phyloP scores from a whole-genome alignment of 2,329 filamentous ascomycete species.

The Cordyceps militaris region DNA sequence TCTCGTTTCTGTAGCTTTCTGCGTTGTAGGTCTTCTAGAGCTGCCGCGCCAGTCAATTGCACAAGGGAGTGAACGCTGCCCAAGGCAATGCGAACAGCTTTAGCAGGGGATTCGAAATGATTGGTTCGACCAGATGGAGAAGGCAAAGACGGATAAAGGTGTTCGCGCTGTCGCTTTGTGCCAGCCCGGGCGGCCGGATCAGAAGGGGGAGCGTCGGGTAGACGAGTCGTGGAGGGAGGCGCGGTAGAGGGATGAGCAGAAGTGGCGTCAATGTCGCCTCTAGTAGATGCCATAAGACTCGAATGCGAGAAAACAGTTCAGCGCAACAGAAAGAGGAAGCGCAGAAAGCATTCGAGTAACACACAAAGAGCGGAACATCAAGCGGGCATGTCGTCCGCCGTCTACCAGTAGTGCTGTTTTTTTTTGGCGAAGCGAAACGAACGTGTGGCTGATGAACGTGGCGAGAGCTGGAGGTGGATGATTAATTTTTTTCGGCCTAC shows the following conservation, averaged over 20 bases:
- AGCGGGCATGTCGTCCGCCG: constrained; percentile 8
- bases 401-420: constrained; percentile 7
- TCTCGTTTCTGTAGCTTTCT: constrained; percentile 1
- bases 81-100: constrained; percentile 44
- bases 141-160: constrained; percentile 35
- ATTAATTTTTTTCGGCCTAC: constrained; percentile 18
- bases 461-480: constrained; percentile 30
- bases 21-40: constrained; percentile 33
- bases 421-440: constrained; percentile 21
- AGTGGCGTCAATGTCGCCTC: constrained; percentile 8
- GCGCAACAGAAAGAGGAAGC: background rate
- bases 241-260: background rate
- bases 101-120: constrained; percentile 43
- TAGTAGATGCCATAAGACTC: constrained; percentile 10
- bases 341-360: constrained; percentile 3
- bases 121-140: constrained; percentile 24
- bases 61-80: constrained; percentile 37
- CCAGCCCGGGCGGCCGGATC: constrained; percentile 12
- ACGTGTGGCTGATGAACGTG: constrained; percentile 39
- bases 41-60: constrained; percentile 46
- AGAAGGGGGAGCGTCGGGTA: constrained; percentile 22
- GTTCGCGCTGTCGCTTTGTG: constrained; percentile 40
- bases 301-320: background rate
- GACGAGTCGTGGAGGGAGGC: background rate
- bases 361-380: constrained; percentile 5